Evolutionary conservation across 1,284 basidiomycete genomes (phyloP).

Genomic region (Boletellus dicymbophilus): DNA sequence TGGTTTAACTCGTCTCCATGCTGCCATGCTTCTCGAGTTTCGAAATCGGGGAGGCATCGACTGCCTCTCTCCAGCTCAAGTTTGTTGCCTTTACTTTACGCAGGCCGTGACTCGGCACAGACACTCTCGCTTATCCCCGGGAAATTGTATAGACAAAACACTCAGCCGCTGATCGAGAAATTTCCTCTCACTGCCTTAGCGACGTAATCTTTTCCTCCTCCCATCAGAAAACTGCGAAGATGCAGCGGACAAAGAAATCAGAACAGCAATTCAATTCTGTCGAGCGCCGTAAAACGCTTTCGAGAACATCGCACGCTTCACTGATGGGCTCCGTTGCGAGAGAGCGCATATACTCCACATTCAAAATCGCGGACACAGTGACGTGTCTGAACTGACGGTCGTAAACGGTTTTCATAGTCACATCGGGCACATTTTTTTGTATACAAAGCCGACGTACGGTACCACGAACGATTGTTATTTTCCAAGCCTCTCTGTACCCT

Average conservation of each 20-base stretch:
- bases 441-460: slow-evolving; percentile 19
- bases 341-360: slow-evolving; percentile 20
- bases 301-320: no score
- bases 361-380: neutral
- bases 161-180: slow-evolving; percentile 1
- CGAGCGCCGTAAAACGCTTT: neutral
- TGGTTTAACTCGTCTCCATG: neutral
- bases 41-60: neutral
- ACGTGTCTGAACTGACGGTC: no score
- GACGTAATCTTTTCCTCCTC: slow-evolving; percentile 1
- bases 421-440: slow-evolving; percentile 5
- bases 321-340: no score
- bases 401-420: slow-evolving; percentile 15
- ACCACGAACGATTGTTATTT: neutral
- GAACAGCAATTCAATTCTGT: slow-evolving; percentile 7
- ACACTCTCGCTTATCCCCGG: neutral
- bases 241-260: slow-evolving; percentile 5
- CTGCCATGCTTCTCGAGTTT: neutral
- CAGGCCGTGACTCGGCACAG: neutral
- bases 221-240: slow-evolving; percentile 23
- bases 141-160: neutral
- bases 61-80: neutral
- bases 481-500: neutral
- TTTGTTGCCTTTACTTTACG: neutral
- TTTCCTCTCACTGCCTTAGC: slow-evolving; percentile 7